Conservation (phyloP, 169 alveolate species). For the Plasmodium vivax region DNA sequence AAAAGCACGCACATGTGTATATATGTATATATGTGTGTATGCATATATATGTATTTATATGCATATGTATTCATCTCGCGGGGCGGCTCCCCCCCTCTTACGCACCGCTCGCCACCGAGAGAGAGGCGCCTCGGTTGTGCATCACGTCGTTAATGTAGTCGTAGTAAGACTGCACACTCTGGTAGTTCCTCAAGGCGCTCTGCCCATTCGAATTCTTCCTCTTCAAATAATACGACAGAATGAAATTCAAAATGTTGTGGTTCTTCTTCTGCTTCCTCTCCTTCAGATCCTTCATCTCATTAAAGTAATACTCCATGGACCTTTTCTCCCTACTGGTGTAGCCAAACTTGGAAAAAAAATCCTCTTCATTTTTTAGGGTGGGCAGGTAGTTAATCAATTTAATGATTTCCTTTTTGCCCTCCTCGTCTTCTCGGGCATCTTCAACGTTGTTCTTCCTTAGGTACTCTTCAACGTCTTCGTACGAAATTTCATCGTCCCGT, state of each 20-base stretch:
- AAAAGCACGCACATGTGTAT: not conserved
- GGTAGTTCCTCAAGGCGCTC: constrained; percentile 7
- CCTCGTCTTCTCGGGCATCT: constrained; percentile 22
- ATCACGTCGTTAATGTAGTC: constrained; percentile 42
- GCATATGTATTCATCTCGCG: no score
- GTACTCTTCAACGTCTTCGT: constrained; percentile 72
- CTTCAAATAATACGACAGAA: constrained; percentile 41
- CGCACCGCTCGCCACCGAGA: not conserved
- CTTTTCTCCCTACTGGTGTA: constrained; percentile 27
- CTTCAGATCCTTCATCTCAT: constrained; percentile 55
- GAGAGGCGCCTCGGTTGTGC: not conserved
- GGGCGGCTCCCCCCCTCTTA: not conserved
- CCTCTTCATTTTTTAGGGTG: constrained; percentile 43
- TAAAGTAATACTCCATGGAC: constrained; percentile 66
- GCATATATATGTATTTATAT: not conserved
- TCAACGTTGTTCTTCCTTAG: constrained; percentile 41
- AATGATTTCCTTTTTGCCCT: constrained; percentile 73
- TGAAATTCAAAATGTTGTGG: constrained; percentile 48
- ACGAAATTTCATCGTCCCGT: constrained; percentile 48
- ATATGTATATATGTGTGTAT: not conserved
- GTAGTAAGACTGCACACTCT: constrained; percentile 48
- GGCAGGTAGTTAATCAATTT: constrained; percentile 48
- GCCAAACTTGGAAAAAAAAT: constrained; percentile 68
- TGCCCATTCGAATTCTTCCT: constrained; percentile 1
- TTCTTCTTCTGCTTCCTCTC: constrained; percentile 54